These are phyloP conservation scores for Sclerotinia sclerotiorum DNA, from an alignment of 2,329 filamentous ascomycete species.

Conservation along the genomic window DNA sequence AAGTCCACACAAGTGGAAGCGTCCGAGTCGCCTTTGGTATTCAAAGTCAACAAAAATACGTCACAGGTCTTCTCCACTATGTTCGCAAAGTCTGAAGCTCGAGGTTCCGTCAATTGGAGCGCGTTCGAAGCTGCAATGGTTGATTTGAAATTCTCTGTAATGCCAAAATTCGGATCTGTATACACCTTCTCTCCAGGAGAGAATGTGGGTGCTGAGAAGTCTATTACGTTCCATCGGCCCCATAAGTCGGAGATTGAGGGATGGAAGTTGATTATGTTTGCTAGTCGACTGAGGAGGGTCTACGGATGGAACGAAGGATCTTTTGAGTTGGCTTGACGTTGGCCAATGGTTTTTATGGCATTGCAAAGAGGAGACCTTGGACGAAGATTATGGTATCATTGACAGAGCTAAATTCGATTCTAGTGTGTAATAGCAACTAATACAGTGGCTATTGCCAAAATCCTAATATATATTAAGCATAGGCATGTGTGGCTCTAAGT, in stretches of 20 bases:
- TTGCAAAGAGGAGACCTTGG: background rate
- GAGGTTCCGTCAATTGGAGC: conserved; percentile 16
- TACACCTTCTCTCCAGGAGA: conserved; percentile 37
- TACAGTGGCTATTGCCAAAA: background rate
- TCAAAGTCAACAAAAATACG: conserved; percentile 45
- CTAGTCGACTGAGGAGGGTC: conserved; percentile 19
- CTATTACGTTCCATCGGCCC: conserved; percentile 20
- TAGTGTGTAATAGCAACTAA: background rate
- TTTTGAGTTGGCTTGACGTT: background rate
- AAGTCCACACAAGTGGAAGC: background rate
- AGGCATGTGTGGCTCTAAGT: background rate
- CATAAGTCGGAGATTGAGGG: conserved; percentile 20
- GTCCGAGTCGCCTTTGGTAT: conserved; percentile 9
- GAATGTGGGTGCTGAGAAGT: conserved; percentile 5
- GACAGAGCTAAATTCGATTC: no score
- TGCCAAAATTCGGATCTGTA: conserved; percentile 46
- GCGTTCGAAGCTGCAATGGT: conserved; percentile 46
- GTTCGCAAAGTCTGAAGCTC: conserved; percentile 32
- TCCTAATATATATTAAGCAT: background rate
- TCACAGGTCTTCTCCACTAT: conserved; percentile 43
- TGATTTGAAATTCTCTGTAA: conserved; percentile 45
- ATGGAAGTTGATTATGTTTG: conserved; percentile 12
- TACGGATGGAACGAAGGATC: conserved; percentile 15
- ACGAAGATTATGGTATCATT: background rate
- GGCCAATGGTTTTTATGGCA: background rate